phyloP scores from a whole-genome alignment of 352 stramenopile genomes.

The Pythium aristosporum region DNA sequence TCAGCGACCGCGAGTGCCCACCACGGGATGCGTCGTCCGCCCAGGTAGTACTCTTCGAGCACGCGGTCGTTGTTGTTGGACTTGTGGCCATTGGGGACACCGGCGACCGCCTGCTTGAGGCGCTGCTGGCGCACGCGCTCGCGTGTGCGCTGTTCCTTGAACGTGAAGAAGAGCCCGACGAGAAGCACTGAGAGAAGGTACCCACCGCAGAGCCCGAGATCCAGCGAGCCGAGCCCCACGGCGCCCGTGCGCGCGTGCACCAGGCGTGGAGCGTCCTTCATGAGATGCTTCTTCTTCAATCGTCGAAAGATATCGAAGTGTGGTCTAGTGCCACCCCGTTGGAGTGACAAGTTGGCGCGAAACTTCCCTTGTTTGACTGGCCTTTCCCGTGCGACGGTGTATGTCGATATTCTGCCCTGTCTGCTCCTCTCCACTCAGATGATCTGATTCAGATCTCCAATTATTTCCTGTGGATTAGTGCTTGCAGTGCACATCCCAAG shows the following conservation, averaged over 20 bases:
- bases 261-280: constrained; percentile 3
- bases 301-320: constrained; percentile 10
- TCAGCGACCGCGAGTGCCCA: constrained; percentile 72
- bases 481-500: background rate
- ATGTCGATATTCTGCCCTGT: background rate
- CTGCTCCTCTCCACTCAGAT: constrained; percentile 10
- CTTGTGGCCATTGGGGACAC: constrained; percentile 15
- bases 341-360: constrained; percentile 11
- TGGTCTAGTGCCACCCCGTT: constrained; percentile 16
- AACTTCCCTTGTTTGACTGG: constrained; percentile 20
- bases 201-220: constrained; percentile 48
- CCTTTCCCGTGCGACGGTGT: constrained; percentile 22
- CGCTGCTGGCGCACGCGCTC: constrained; percentile 34
- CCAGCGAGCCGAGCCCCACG: constrained; percentile 40
- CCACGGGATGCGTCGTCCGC: constrained; percentile 63
- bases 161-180: constrained; percentile 69
- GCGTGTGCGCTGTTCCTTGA: constrained; percentile 48
- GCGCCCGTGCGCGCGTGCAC: constrained; percentile 20
- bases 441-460: background rate
- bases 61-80: constrained; percentile 35
- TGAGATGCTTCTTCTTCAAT: background rate
- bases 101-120: constrained; percentile 13
- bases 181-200: constrained; percentile 66
- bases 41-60: constrained; percentile 78
- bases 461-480: background rate